Evolutionary conservation across 768 basidiomycete species (phyloP).

Genomic region (Lentinula sp.): DNA sequence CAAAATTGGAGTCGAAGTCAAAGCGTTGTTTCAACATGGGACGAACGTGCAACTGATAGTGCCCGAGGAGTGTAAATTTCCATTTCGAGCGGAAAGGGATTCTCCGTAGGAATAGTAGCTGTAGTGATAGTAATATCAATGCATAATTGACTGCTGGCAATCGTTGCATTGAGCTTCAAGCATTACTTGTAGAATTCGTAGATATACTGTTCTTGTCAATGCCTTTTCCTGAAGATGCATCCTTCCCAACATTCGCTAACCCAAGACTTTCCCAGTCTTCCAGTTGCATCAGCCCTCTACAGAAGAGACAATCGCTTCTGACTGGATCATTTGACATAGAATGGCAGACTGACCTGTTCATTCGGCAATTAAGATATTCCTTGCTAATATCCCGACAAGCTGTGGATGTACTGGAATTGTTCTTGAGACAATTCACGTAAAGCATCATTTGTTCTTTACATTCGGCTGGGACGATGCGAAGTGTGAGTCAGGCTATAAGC

Average conservation of each 20-base stretch:
- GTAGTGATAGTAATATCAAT: neutral
- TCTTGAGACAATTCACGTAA: conserved; percentile 76
- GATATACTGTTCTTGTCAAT: neutral
- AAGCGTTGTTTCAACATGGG: neutral
- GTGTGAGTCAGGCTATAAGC: neutral
- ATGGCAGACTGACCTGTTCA: conserved; percentile 63
- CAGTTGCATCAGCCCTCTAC: conserved; percentile 81
- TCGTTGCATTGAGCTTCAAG: neutral
- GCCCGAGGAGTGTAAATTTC: neutral
- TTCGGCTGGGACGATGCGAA: conserved; percentile 50
- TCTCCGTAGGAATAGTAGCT: neutral
- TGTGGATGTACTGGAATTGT: conserved; percentile 66
- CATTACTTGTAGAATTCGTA: neutral
- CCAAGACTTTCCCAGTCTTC: conserved; percentile 88
- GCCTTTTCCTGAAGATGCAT: conserved; percentile 16
- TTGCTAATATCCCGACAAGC: conserved; percentile 70
- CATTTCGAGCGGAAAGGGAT: neutral
- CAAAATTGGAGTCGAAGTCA: neutral
- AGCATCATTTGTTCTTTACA: conserved; percentile 78
- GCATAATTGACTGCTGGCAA: neutral
- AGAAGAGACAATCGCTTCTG: neutral
- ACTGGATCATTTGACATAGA: neutral
- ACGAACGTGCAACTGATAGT: neutral
- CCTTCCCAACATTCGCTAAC: conserved; percentile 46
- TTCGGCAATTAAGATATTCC: conserved; percentile 82